These are phyloP conservation scores for Fusarium sp. DNA, from an alignment of 2,329 filamentous ascomycete genomes.

Conservation along the genomic window DNA sequence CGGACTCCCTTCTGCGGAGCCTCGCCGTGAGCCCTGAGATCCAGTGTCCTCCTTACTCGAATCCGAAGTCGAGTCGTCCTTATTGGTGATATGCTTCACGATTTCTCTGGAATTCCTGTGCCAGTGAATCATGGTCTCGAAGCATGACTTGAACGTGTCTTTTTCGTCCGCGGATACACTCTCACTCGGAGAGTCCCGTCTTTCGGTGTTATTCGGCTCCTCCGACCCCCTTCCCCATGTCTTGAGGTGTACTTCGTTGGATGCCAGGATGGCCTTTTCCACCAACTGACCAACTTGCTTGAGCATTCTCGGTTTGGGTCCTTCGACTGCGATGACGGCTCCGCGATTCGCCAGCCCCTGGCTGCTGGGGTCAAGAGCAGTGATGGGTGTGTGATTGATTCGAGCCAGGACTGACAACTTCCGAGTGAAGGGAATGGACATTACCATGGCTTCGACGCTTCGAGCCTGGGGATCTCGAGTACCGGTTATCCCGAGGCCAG, in stretches of 20 bases:
- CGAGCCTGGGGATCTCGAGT: constrained; percentile 50
- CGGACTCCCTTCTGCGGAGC: constrained; percentile 16
- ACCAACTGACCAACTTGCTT: constrained; percentile 73
- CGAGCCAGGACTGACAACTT: constrained; percentile 82
- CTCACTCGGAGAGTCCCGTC: constrained; percentile 20
- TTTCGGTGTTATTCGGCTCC: constrained; percentile 21
- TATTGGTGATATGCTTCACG: constrained; percentile 59
- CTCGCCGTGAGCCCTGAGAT: constrained; percentile 19
- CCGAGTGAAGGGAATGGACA: constrained; percentile 77
- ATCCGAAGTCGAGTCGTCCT: constrained; percentile 14
- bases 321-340: constrained; percentile 85
- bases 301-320: constrained; percentile 66
- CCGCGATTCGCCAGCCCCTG: constrained; percentile 68
- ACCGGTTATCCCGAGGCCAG: constrained; percentile 41
- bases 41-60: constrained; percentile 16
- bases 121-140: constrained; percentile 78
- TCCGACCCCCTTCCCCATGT: constrained; percentile 56
- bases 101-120: constrained; percentile 81
- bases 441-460: constrained; percentile 76
- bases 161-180: constrained; percentile 40
- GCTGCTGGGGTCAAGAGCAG: constrained; percentile 49
- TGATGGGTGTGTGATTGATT: constrained; percentile 75
- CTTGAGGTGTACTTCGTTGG: constrained; percentile 56
- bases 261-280: constrained; percentile 67
- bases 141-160: constrained; percentile 68